A percentile compares a stretch with the other conserved stretches of the same genome.
Evolutionary conservation across 164 flowering plant genomes (phyloP).

Genomic region (Piper betle): DNA sequence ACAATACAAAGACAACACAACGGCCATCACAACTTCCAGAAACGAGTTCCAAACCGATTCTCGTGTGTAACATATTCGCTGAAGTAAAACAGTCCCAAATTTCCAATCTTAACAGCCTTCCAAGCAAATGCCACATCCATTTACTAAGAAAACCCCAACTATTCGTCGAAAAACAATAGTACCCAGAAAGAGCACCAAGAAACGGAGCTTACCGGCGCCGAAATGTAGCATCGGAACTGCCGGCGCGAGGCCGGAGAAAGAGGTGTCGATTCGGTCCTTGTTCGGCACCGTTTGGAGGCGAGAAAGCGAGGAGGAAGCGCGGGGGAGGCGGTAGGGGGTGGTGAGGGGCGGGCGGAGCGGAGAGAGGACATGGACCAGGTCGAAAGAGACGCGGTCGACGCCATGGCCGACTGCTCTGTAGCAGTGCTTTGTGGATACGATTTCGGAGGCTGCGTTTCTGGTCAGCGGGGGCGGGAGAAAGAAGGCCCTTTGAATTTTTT

Average conservation of each 20-base stretch:
- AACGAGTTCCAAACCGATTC: neutral
- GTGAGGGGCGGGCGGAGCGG: conserved; percentile 26
- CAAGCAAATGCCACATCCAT: neutral
- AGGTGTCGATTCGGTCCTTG: conserved; percentile 10
- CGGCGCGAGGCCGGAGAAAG: conserved; percentile 42
- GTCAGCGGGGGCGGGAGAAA: too few species aligned
- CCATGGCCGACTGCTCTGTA: too few species aligned
- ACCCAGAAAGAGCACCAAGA: neutral
- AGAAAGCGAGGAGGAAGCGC: conserved; percentile 4
- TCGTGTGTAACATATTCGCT: neutral
- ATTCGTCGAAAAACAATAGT: too few species aligned
- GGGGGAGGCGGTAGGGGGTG: too few species aligned
- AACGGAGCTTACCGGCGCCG: conserved; percentile 17
- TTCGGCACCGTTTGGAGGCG: conserved; percentile 8
- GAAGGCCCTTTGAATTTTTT: too few species aligned
- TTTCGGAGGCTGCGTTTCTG: too few species aligned
- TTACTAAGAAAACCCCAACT: neutral
- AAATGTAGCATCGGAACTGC: conserved; percentile 25
- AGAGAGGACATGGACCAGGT: conserved; percentile 68
- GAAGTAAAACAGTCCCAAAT: neutral
- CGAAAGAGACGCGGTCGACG: conserved; percentile 1
- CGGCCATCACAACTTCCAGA: neutral
- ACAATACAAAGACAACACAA: neutral
- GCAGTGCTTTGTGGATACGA: too few species aligned
- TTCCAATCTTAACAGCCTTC: neutral